A percentile compares a stretch with the other conserved stretches of the same genome.
phyloP scores from a whole-genome alignment of 1,284 basidiomycete genomes.

The Calocybe gambosa region DNA sequence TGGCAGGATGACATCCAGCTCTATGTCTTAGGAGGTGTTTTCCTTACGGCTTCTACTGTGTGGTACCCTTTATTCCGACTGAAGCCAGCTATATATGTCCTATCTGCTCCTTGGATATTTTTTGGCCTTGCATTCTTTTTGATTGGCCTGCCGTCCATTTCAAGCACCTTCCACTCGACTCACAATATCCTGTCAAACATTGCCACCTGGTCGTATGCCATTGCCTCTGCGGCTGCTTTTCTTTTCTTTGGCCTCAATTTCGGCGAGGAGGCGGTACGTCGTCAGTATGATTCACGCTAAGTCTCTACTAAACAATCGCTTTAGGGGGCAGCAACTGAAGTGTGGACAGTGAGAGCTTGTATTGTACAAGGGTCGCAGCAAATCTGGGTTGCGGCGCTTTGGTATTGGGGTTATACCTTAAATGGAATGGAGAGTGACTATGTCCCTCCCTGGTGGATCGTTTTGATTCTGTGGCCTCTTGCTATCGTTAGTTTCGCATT shows the following conservation, averaged over 20 bases:
- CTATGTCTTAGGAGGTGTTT: constrained; percentile 86
- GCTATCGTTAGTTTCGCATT: constrained; percentile 70
- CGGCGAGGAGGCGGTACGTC: constrained; percentile 83
- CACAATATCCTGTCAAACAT: constrained; percentile 66
- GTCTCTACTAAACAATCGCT: constrained; percentile 12
- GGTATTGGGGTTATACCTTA: constrained; percentile 89
- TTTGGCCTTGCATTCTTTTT: constrained; percentile 86
- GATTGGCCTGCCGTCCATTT: constrained; percentile 80
- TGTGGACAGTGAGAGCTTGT: constrained; percentile 86
- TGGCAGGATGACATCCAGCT: constrained; percentile 76
- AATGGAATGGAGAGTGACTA: constrained; percentile 46
- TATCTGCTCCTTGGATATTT: constrained; percentile 84
- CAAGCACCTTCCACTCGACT: constrained; percentile 51
- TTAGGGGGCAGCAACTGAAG: constrained; percentile 83
- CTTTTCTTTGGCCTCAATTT: constrained; percentile 93
- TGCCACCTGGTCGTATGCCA: constrained; percentile 86
- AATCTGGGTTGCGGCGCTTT: constrained; percentile 88
- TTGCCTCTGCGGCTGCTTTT: constrained; percentile 86
- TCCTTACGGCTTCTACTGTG: constrained; percentile 76
- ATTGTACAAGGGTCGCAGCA: constrained; percentile 91
- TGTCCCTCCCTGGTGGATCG: constrained; percentile 76
- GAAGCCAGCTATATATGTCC: constrained; percentile 82
- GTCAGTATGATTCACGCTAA: constrained; percentile 1
- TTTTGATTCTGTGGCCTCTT: constrained; percentile 79
- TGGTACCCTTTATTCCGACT: constrained; percentile 91